Evolutionary conservation across 331 rosid species (phyloP).

Genomic region (Acacia pycnantha): DNA sequence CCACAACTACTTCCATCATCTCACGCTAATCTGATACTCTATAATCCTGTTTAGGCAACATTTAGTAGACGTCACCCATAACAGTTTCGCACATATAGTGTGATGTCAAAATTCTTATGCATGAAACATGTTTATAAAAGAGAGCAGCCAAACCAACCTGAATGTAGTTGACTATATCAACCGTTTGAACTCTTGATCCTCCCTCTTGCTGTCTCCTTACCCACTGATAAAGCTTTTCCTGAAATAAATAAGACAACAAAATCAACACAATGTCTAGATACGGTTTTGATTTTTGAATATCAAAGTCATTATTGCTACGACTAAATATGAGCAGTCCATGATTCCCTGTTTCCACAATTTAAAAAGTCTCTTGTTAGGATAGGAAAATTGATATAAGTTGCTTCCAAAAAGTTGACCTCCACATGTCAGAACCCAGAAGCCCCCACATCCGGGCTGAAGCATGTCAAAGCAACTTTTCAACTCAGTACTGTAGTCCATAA

Average conservation of each 20-base stretch:
- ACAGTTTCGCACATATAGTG: neutral
- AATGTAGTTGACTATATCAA: constrained; percentile 57
- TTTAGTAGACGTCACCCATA: neutral
- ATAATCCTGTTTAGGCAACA: neutral
- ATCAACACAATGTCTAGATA: neutral
- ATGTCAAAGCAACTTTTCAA: neutral
- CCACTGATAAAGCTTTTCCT: constrained; percentile 89
- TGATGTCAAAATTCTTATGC: neutral
- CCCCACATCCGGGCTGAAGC: neutral
- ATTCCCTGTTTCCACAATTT: neutral
- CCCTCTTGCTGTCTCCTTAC: constrained; percentile 75
- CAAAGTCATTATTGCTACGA: neutral
- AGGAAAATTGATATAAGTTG: neutral
- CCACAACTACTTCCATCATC: no score
- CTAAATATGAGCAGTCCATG: neutral
- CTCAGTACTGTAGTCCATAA: neutral
- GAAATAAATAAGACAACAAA: constrained; percentile 20
- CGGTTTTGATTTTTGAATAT: neutral
- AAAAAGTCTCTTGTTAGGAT: neutral
- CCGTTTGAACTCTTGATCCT: constrained; percentile 65
- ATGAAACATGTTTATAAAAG: neutral
- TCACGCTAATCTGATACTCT: no score
- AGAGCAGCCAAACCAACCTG: constrained; percentile 49
- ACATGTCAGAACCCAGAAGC: neutral
- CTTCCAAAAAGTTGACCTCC: neutral